Base-by-base conservation (phyloP, 805 yeast genomes). In the Ogataea glucozyma region DNA sequence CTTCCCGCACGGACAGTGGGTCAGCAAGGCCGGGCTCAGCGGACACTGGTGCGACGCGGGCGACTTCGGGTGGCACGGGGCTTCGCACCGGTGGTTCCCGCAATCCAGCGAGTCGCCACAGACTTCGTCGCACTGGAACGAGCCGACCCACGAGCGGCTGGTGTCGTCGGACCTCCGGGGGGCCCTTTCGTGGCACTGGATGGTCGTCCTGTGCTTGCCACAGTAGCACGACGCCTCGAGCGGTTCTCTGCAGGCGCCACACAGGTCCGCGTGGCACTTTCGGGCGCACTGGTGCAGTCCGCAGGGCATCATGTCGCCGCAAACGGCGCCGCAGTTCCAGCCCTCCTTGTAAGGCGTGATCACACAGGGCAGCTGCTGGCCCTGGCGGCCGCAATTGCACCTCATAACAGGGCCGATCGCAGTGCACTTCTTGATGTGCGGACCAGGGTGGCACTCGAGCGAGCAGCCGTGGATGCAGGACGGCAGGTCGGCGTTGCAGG, bases 401-500 rank as follows among this genome's bases (percentile, higher is more conserved):
- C 65, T 66, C 67, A 85, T 64, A 8, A 69, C 63, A 0, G 95
- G 91, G 0, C 91, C 88, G 59, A 84, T 64, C 1, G 95, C 88
- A 11, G 85, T 81, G 67, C 97, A 89, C 19, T 69, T 70, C 29
- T 70, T 69, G 1, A 88, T 80, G 62, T 90, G 97, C 1, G 89
- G 85, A 0, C 96, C 97, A 2, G 96, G 91, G 61, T 89, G 97
- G 60, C 97, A 89, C 12, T 75, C 72, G 4, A 80, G 65, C 1
- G 85, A 64, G 57, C 97, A 89, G 3, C 79, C 76, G 59, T 89
- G 97, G 2, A 81, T 73, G 60, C 97, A 85, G 4, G 63, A 58
- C 1, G 64, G 60, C 38, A 83, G 69, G 23, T 76, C 73, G 27
- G 70, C 66, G 38, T 75, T 74, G 67, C 97, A 89, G 0, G 87